Conservation (phyloP, 805 yeast genomes). For the Cyberlindnera maritima region DNA sequence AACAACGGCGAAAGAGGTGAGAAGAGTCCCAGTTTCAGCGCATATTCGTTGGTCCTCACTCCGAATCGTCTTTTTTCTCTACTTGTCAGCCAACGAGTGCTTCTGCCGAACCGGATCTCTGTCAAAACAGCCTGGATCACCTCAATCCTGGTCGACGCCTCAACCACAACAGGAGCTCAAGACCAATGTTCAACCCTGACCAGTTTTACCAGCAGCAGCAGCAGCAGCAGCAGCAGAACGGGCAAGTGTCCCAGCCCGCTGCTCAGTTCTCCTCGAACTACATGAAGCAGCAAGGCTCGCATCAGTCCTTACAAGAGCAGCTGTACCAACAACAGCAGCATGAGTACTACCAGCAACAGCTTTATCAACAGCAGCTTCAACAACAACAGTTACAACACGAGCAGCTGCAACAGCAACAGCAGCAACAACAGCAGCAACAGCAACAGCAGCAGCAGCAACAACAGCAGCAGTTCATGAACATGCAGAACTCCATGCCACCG, state of each 20-base stretch:
- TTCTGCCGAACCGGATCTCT: neutral
- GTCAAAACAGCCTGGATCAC: neutral
- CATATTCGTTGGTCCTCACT: neutral
- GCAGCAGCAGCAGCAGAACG: slow-evolving; percentile 15
- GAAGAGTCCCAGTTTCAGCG: neutral
- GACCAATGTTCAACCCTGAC: slow-evolving; percentile 18
- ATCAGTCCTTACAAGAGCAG: slow-evolving; percentile 38
- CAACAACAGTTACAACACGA: slow-evolving; percentile 15
- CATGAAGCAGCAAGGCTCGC: slow-evolving; percentile 38
- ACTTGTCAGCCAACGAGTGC: neutral
- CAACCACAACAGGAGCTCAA: neutral
- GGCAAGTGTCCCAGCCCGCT: slow-evolving; percentile 32
- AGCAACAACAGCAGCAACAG: slow-evolving; percentile 18
- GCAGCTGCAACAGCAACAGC: slow-evolving; percentile 12
- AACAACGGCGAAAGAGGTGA: neutral
- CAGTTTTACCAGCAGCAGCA: slow-evolving; percentile 17
- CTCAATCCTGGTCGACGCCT: neutral
- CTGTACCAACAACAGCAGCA: slow-evolving; percentile 33
- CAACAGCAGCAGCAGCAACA: slow-evolving; percentile 22
- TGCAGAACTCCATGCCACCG: slow-evolving; percentile 31
- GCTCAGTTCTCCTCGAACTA: slow-evolving; percentile 35
- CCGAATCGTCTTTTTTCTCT: too few species aligned
- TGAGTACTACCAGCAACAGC: slow-evolving; percentile 32
- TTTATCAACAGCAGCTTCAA: slow-evolving; percentile 30
- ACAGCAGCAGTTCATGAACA: slow-evolving; percentile 25